phyloP scores from a whole-genome alignment of 805 yeast species.

The Candida taoyuanica region DNA sequence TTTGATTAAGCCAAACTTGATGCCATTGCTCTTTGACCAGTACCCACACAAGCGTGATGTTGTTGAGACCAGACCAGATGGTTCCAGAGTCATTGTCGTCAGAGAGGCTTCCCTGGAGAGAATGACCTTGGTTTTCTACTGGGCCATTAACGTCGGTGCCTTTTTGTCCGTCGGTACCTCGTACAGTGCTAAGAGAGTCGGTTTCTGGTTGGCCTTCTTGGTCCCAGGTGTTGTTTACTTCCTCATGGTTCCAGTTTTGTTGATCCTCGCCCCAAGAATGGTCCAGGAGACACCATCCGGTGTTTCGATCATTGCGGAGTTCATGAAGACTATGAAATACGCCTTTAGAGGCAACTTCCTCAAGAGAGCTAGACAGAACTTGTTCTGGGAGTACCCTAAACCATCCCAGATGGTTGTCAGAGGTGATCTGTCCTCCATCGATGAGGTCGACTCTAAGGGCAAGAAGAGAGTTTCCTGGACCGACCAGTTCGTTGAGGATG shows the following conservation, averaged over 20 bases:
- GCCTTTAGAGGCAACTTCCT: slow-evolving; percentile 40
- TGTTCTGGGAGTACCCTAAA: slow-evolving; percentile 53
- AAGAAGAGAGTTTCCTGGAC: slow-evolving; percentile 42
- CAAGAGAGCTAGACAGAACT: slow-evolving; percentile 34
- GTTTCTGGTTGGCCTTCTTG: slow-evolving; percentile 71
- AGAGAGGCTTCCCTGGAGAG: slow-evolving; percentile 69
- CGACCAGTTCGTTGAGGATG: slow-evolving; percentile 72
- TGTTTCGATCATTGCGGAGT: slow-evolving; percentile 39
- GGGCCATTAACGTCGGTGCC: slow-evolving; percentile 73
- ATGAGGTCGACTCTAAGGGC: slow-evolving; percentile 23
- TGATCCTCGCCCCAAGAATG: slow-evolving; percentile 27
- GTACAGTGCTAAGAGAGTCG: slow-evolving; percentile 59
- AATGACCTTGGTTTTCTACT: slow-evolving; percentile 71
- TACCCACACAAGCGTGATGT: slow-evolving; percentile 57
- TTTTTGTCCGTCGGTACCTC: slow-evolving; percentile 75
- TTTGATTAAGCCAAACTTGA: slow-evolving; percentile 68
- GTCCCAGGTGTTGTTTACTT: slow-evolving; percentile 60
- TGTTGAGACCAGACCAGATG: slow-evolving; percentile 51
- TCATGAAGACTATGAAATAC: slow-evolving; percentile 37
- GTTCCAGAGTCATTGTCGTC: slow-evolving; percentile 65
- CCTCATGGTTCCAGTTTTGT: slow-evolving; percentile 46
- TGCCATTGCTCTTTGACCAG: slow-evolving; percentile 73
- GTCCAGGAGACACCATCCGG: slow-evolving; percentile 28
- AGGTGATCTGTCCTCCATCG: slow-evolving; percentile 26
- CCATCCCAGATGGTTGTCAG: slow-evolving; percentile 49